Evolutionary conservation across 257 asterid species (phyloP), one percentile per base, ranked within the genome.

Genomic region (Apocynum venetum): DNA sequence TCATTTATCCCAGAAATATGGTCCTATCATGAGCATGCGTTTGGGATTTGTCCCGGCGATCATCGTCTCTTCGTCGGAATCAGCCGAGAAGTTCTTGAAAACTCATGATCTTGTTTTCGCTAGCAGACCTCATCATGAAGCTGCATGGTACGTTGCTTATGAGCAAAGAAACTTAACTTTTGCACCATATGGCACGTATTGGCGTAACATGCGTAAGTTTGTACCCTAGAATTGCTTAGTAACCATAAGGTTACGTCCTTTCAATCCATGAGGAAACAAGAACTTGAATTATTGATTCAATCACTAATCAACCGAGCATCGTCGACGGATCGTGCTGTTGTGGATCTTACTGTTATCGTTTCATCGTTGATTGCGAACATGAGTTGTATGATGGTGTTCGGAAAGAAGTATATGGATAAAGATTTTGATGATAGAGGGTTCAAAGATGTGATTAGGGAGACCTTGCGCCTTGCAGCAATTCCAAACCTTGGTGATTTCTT

Each of bases 401-500:
- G 84, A 31, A 81, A 77, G 71, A 77, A 81, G 51, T 81, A 65
- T 8, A 56, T 65, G 81, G 76, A 81, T n/a, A 65, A 52, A 48
- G 77, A 74, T 51, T 25, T 74, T 49, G 81, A 81, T 51, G 75
- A 77, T 3, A 81, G 79, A 57, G 84, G 84, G 8, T 81, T 81
- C 41, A 72, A 71, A 41, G 74, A 40, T 53, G 80, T 82, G 6
- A 63, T 74, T 67, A 72, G 41, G n/a, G 82, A 82, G n/a, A 17
- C 44, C 17, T 1, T 81, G 49, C 60, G 36, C 1, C 2, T 74
- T 35, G 72, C n/a, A 2, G 77, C 80, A 7, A 31, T 51, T 36
- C 81, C 81, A 20, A 81, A 81, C 55, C 72, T 81, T 48, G 81
- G 79, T 3, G 84, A 77, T 20, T 81, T 63, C 59, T 77, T 81